Evolutionary conservation across 306 rosid species (phyloP).

Genomic region (Cucurbita pepo): DNA sequence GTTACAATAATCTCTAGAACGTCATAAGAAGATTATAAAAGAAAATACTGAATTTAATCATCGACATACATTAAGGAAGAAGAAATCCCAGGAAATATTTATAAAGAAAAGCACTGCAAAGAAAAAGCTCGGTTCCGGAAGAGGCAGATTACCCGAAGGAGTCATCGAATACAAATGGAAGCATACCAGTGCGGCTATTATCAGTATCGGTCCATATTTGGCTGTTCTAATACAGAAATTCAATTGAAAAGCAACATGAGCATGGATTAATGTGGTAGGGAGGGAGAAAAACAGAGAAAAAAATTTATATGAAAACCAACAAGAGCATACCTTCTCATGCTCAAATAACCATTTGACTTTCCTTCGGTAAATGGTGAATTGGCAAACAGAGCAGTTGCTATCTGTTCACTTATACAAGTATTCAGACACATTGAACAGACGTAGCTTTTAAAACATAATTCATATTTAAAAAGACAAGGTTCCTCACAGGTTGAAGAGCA

Average conservation of each 20-base stretch:
- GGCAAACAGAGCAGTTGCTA: constrained; percentile 95
- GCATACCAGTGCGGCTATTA: not conserved
- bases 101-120: not conserved
- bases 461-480: not conserved
- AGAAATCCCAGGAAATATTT: not conserved
- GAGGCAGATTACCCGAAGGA: not conserved
- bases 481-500: constrained; percentile 92
- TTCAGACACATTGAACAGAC: constrained; percentile 13
- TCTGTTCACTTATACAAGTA: constrained; percentile 40
- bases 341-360: constrained; percentile 83
- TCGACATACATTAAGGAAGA: not conserved
- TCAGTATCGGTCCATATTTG: not conserved
- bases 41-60: not conserved
- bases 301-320: not conserved
- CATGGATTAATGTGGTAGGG: too few relatives aligned
- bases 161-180: not conserved
- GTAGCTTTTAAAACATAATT: not conserved
- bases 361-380: constrained; percentile 95
- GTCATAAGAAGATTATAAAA: not conserved
- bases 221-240: not conserved
- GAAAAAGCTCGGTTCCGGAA: not conserved
- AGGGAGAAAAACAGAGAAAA: not conserved
- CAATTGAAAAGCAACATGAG: not conserved
- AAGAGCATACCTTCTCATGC: constrained; percentile 65
- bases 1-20: too few relatives aligned